A percentile compares a stretch with the other conserved stretches of the same genome.
Conservation (phyloP, 2,329 filamentous ascomycete genomes). For the Trichophyton schoenleinii region DNA sequence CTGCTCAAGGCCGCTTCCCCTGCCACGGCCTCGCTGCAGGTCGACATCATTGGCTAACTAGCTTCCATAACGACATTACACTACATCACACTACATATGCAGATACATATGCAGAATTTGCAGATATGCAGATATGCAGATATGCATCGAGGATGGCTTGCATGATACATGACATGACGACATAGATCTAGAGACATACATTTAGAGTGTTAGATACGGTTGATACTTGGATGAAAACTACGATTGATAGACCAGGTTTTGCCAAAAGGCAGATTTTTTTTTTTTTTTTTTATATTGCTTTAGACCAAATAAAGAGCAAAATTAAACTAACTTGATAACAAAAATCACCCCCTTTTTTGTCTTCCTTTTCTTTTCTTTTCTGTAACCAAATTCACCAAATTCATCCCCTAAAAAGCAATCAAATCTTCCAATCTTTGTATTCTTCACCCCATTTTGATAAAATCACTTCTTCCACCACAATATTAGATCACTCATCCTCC, state of each 20-base stretch:
- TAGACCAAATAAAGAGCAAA: not conserved
- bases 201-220: not conserved
- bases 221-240: not conserved
- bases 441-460: not conserved
- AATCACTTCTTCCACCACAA: not conserved
- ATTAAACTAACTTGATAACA: not conserved
- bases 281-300: not conserved
- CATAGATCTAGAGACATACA: not conserved
- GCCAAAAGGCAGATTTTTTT: not conserved
- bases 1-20: slow-evolving; percentile 17
- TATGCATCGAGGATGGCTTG: not conserved
- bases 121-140: not conserved
- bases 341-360: not conserved
- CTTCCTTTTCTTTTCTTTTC: not conserved
- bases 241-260: not conserved
- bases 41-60: slow-evolving; percentile 17
- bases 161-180: not conserved
- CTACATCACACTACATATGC: no score
- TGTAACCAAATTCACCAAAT: not conserved
- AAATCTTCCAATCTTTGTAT: not conserved
- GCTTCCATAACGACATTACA: not conserved
- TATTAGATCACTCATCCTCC: not conserved
- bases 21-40: slow-evolving; percentile 18
- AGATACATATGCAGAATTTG: no score
- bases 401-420: not conserved